Base-by-base conservation (phyloP, 169 alveolate genomes). In the Plasmodium gallinaceum region DNA sequence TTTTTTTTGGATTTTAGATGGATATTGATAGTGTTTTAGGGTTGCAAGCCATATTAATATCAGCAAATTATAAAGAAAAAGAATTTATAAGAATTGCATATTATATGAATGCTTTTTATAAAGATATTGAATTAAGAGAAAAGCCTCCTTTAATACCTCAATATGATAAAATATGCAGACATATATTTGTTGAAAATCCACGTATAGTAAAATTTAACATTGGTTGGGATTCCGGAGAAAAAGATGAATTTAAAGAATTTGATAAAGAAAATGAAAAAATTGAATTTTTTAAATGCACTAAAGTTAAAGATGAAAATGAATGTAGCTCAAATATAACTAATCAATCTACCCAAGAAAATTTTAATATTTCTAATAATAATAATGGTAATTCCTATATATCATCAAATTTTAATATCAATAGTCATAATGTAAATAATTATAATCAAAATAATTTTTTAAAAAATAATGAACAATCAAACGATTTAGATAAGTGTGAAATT, bases 51-150 rank as follows among this genome's bases (percentile, higher is more conserved):
- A 94, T 98, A 66, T 93, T 98, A 42, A 96, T 98, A 51, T 95
- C 99, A 39, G 98, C 99, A 60, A 96, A 97, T 66, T 98, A 98
- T 93, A 95, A 96, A 51, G 95, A 96, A 51, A 97, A 97, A 88
- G 99, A 98, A 91, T 98, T 98, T 93, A 97, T 97, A 75, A 92
- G 99, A 89, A 98, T 98, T 16, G 99, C 99, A 16, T 98, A 98
- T 94, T 98, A 98, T 93, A 98, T 98, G 65, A 98, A 98, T 95
- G 97, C 98, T 83, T 89, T 93, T 80, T 98, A 98, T 90, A 97
- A 96, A 62, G 98, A 97, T 75, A 96, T 95, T 9, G 98, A 94
- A 57, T 94, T 98, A 62, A 95, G 97, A 74, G 99, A 97, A 87
- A 97, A 97, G 86, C 99, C 99, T 7, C 99, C 99, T 8, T 96